Percentiles rank a stretch among this genome's conserved stretches.
Evolutionary conservation across 2,329 filamentous ascomycete species (phyloP).

Genomic region (Neopestalotiopsis sp.): DNA sequence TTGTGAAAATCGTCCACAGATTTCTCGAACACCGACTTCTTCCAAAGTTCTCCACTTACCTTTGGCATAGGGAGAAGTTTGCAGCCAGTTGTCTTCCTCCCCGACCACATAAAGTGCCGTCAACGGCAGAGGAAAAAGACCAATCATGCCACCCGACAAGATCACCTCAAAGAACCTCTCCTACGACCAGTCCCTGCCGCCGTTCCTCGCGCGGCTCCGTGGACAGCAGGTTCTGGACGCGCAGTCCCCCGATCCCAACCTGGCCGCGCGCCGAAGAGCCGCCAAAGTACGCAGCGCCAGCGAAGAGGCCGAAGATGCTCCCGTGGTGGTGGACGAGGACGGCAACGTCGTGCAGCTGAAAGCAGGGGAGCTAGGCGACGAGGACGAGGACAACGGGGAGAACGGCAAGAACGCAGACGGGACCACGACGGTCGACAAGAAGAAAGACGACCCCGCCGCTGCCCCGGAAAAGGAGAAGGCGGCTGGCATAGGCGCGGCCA

Average conservation of each 20-base stretch:
- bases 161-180: slow-evolving; percentile 75
- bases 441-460: slow-evolving; percentile 24
- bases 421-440: slow-evolving; percentile 18
- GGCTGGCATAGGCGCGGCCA: slow-evolving; percentile 48
- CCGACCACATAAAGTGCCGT: neutral
- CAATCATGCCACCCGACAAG: slow-evolving; percentile 51
- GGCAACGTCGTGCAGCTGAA: slow-evolving; percentile 66
- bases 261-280: slow-evolving; percentile 55
- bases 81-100: neutral
- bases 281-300: slow-evolving; percentile 63
- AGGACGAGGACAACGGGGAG: slow-evolving; percentile 37
- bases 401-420: slow-evolving; percentile 36
- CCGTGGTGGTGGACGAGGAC: slow-evolving; percentile 75
- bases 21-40: neutral
- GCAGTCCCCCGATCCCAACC: slow-evolving; percentile 58
- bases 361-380: slow-evolving; percentile 35
- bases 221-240: slow-evolving; percentile 54
- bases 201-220: slow-evolving; percentile 64
- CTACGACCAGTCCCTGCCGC: slow-evolving; percentile 66
- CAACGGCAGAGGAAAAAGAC: neutral
- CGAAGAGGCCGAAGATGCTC: slow-evolving; percentile 78
- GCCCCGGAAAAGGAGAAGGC: slow-evolving; percentile 31
- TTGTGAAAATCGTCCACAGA: neutral
- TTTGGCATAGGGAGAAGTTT: neutral
- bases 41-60: neutral